Base-by-base conservation (phyloP, 257 asterid genomes). In the Solanum peruvianum region DNA sequence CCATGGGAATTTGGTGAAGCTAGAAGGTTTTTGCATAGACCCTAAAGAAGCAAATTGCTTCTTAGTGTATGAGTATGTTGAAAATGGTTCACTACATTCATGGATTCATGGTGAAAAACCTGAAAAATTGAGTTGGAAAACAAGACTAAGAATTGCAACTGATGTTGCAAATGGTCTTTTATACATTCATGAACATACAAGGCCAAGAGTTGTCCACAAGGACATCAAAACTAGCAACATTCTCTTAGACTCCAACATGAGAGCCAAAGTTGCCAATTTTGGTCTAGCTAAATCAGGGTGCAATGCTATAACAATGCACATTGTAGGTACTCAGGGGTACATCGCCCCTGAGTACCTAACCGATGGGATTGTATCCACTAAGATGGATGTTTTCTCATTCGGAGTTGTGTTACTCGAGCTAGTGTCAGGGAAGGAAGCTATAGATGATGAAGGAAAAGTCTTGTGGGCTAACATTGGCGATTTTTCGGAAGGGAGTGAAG, bases 261-360 rank as follows among this genome's bases (percentile, higher is more conserved):
- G 99, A 13, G 99, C 99, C 87, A 96, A 97, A 83, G 94, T 96
- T 12, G 98, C 98, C 15, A 95, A 97, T 92, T 97, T 97, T 3
- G 99, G 99, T 29, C 91, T 97, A 2, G 99, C 99, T 0, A 95
- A 93, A 86, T 94, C 99, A 2, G 99, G 99, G 9, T 91, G 94
- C 95, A 97, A 97, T 25, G 99, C 99, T 86, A 94, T 97, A 86
- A 96, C 99, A 5, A 96, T 93, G 98, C 99, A 97, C 94, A 96
- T 96, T 45, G 99, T 96, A 0, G 99, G 99, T 31, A 95, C 98
- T 4, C 98, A 97, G 56, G 99, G 99, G 41, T 95, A 96, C 93
- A 93, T 97, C 4, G 92, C 99, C 42, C 98, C 98, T 2, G 98
- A 97, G 87, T 95, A 96, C 62, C 90, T 97, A 3, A 72, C 94